Base-by-base conservation (phyloP, 208 protist species). In the Crithidia expoeki region DNA sequence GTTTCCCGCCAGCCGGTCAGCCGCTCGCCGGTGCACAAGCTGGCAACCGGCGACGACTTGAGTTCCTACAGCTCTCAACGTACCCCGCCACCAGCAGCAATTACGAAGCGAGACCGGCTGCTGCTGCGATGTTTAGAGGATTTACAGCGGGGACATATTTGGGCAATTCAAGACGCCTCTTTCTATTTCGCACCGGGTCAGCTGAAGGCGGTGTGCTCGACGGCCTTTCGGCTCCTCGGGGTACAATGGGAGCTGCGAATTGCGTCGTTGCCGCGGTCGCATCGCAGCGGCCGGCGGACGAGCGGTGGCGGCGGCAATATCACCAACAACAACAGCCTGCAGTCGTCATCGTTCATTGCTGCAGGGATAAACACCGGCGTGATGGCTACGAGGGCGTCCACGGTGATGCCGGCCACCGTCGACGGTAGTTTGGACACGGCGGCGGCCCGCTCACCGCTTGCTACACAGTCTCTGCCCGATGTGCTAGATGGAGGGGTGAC, bases 181-280 rank as follows among this genome's bases (percentile, higher is more conserved):
- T 38, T 47, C 4, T 84, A 84, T 74, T 94, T 94, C 55, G 74
- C 77, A 30, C 78, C 79, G 0, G 78, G 74, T 0, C 88, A 94
- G 63, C 65, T 68, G 4, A 79, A 78, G 53, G 77, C 83, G 10
- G 84, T 94, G 12, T 92, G 85, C 66, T 90, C 83, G 17, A 77
- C 76, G 1, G 50, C 79, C 7, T 94, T 94, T 59, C 61, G 64
- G 12, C 64, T 94, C 4, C 59, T 85, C 4, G 84, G 80, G n/a
- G 53, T 68, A 34, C n/a, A 75, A 38, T 94, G 88, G 86, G 85
- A 94, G 69, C 50, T 94, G 32, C 83, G 88, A 32, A 86, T 94
- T 33, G 81, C 70, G 2, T 66, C 80, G 19, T 53, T 84, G 55
- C 81, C 76, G 4, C 47, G 70, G 21, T 66, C 75, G 47, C 72